These are phyloP conservation scores for Echria macrotheca DNA, from an alignment of 495 filamentous ascomycete genomes.

Conservation along the genomic window DNA sequence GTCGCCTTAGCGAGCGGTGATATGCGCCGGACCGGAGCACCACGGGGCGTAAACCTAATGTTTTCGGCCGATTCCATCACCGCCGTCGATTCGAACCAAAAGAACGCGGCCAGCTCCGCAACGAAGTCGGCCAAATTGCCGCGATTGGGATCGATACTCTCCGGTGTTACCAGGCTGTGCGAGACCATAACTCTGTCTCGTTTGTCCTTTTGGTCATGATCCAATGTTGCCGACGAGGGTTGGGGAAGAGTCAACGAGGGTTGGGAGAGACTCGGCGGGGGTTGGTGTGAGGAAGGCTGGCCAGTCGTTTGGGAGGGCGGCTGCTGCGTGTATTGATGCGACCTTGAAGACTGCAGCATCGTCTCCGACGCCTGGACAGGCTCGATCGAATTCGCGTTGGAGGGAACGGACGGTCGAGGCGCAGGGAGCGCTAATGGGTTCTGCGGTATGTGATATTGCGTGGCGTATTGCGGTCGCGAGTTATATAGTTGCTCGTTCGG, in stretches of 20 bases:
- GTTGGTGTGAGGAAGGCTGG: conserved; percentile 21
- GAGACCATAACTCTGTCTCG: conserved; percentile 45
- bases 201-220: no score
- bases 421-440: conserved; percentile 7
- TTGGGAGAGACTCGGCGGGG: conserved; percentile 19
- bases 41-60: conserved; percentile 39
- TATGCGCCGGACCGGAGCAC: conserved; percentile 46
- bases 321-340: conserved; percentile 18
- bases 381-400: not conserved
- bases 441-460: conserved; percentile 1
- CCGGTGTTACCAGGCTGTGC: conserved; percentile 64
- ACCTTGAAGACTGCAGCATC: not conserved
- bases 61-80: conserved; percentile 70
- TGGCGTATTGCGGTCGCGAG: conserved; percentile 15
- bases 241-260: no score
- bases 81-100: conserved; percentile 94
- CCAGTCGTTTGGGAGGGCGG: conserved; percentile 8
- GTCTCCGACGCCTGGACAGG: not conserved
- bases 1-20: conserved; percentile 69
- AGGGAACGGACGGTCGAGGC: not conserved
- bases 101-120: conserved; percentile 90
- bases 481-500: conserved; percentile 27
- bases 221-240: conserved; percentile 25
- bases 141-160: conserved; percentile 66
- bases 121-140: conserved; percentile 77